These are phyloP conservation scores for Saccharomycopsis sp. DNA, from an alignment of 805 yeast genomes.

Conservation along the genomic window DNA sequence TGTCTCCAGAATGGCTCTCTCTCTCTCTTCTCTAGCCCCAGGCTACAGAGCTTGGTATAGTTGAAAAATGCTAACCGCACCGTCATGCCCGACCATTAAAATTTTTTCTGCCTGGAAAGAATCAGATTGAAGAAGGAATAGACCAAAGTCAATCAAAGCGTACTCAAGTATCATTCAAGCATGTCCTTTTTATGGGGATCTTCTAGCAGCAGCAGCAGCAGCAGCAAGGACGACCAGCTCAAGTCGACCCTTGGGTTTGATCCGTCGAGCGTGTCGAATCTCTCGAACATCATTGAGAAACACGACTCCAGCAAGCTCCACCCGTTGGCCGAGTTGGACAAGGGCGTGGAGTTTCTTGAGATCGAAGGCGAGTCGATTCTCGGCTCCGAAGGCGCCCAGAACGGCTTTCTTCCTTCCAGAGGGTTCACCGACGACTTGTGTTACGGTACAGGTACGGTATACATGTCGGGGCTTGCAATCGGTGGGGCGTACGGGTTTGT, in stretches of 20 bases:
- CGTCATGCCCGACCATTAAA: no score
- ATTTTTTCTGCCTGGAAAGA: no score
- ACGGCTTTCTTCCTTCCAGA: slow-evolving; percentile 84
- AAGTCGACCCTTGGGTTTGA: slow-evolving; percentile 44
- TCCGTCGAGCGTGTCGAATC: slow-evolving; percentile 54
- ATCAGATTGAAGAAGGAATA: no score
- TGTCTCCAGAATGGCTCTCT: no score
- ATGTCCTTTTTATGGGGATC: slow-evolving; percentile 22
- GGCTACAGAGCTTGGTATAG: no score
- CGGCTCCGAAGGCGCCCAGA: slow-evolving; percentile 72
- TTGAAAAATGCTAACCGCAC: no score
- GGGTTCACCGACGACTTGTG: slow-evolving; percentile 97
- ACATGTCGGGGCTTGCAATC: slow-evolving; percentile 71
- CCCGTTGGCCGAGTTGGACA: slow-evolving; percentile 87
- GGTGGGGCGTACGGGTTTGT: slow-evolving; percentile 87
- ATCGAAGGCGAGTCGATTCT: slow-evolving; percentile 76
- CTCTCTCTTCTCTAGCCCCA: no score
- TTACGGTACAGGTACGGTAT: slow-evolving; percentile 95
- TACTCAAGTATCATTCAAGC: background rate
- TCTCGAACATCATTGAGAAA: slow-evolving; percentile 41
- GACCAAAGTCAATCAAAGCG: no score
- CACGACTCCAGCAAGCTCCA: slow-evolving; percentile 64
- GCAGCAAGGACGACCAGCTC: slow-evolving; percentile 4
- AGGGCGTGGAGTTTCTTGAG: slow-evolving; percentile 83
- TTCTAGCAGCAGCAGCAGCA: slow-evolving; percentile 1